These are phyloP conservation scores for Kluyveromyces sp. DNA, from an alignment of 1,139 yeast genomes.

Conservation along the genomic window DNA sequence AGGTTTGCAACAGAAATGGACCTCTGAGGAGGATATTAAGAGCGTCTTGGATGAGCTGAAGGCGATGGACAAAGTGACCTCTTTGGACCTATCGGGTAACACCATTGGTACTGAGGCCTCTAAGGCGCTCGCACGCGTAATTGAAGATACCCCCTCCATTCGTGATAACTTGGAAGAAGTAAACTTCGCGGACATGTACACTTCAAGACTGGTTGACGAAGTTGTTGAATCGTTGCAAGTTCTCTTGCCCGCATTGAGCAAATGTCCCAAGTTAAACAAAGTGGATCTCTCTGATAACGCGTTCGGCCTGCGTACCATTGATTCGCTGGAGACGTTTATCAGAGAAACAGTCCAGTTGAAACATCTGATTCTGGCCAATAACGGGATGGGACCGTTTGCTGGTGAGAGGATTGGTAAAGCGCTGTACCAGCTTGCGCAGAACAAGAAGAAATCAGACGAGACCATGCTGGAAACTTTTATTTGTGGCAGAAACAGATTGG, in stretches of 20 bases:
- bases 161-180: conserved; percentile 55
- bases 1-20: conserved; percentile 72
- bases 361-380: conserved; percentile 83
- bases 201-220: conserved; percentile 90
- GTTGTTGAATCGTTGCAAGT: conserved; percentile 76
- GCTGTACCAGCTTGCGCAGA: conserved; percentile 61
- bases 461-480: conserved; percentile 66
- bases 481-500: conserved; percentile 95
- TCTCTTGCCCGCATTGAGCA: conserved; percentile 65
- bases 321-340: conserved; percentile 74
- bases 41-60: conserved; percentile 53
- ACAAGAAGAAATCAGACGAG: conserved; percentile 43
- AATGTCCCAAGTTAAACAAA: conserved; percentile 61
- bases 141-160: conserved; percentile 37
- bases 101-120: conserved; percentile 92
- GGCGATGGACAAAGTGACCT: conserved; percentile 39
- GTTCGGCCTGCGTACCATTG: conserved; percentile 91
- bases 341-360: conserved; percentile 70
- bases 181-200: conserved; percentile 84
- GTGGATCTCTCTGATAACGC: conserved; percentile 92
- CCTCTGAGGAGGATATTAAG: conserved; percentile 63
- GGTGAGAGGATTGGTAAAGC: conserved; percentile 91
- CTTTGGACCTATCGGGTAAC: conserved; percentile 82
- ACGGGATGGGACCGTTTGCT: conserved; percentile 97
- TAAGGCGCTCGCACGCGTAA: conserved; percentile 56